phyloP scores from a whole-genome alignment of 345 rosid genomes.

The Ricinus communis region DNA sequence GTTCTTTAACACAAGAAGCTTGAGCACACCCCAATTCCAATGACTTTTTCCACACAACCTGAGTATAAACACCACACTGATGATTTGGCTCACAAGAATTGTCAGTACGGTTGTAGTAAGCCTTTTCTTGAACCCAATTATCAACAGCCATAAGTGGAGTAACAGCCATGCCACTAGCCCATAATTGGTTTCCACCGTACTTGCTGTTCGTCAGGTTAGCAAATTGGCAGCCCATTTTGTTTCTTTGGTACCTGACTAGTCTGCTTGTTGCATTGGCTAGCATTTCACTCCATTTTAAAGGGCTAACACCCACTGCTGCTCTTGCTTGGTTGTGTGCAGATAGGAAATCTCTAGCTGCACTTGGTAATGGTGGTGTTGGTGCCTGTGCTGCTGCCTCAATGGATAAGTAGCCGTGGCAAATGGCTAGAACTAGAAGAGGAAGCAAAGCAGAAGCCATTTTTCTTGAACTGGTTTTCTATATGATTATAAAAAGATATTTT shows the following conservation, averaged over 20 bases:
- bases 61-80: slow-evolving; percentile 70
- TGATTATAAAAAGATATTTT: too few relatives aligned
- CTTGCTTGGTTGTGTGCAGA: slow-evolving; percentile 76
- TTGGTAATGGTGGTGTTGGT: slow-evolving; percentile 20
- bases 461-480: neutral
- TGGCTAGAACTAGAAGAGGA: slow-evolving; percentile 32
- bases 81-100: slow-evolving; percentile 58
- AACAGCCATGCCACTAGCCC: slow-evolving; percentile 53
- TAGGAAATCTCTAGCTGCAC: slow-evolving; percentile 48
- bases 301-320: slow-evolving; percentile 57
- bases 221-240: slow-evolving; percentile 63
- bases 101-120: slow-evolving; percentile 49
- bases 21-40: slow-evolving; percentile 71
- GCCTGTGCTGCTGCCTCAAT: slow-evolving; percentile 14
- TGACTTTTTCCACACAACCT: slow-evolving; percentile 81
- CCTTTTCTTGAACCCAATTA: slow-evolving; percentile 68
- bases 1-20: slow-evolving; percentile 50
- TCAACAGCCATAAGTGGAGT: slow-evolving; percentile 62
- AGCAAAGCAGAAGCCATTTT: slow-evolving; percentile 37
- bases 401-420: slow-evolving; percentile 24
- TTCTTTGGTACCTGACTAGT: slow-evolving; percentile 60
- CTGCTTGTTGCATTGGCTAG: slow-evolving; percentile 51
- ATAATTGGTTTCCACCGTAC: slow-evolving; percentile 73
- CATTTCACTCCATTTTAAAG: slow-evolving; percentile 63
- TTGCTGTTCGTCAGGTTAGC: slow-evolving; percentile 52